A percentile compares a stretch with the other conserved stretches of the same genome.
These are phyloP conservation scores for Urtica urens DNA, from an alignment of 306 rosid genomes.

Conservation along the genomic window DNA sequence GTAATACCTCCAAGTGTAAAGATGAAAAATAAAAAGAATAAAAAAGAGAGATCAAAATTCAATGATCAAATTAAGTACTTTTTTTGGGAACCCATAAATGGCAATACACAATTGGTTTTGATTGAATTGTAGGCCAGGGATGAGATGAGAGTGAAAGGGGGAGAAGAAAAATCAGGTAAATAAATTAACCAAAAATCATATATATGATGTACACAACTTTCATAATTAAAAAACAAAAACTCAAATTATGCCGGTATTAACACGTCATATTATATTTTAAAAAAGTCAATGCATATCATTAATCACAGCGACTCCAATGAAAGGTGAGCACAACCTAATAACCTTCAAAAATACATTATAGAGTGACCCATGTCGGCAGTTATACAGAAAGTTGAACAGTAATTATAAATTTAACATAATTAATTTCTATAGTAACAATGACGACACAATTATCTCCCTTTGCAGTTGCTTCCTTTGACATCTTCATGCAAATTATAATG, in stretches of 20 bases:
- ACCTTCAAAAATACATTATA: slow-evolving; percentile 6
- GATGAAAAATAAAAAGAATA: background rate
- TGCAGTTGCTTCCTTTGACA: background rate
- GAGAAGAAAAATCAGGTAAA: background rate
- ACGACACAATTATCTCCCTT: background rate
- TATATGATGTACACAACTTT: slow-evolving; percentile 19
- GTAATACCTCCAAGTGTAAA: slow-evolving; percentile 8
- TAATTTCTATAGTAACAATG: slow-evolving; percentile 1
- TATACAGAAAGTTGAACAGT: slow-evolving; percentile 4
- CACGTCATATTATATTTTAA: slow-evolving; percentile 39
- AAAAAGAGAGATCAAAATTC: slow-evolving; percentile 18
- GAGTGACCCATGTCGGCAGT: slow-evolving; percentile 9
- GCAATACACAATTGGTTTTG: slow-evolving; percentile 17
- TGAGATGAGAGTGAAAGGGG: background rate
- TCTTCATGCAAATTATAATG: background rate
- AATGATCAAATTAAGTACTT: slow-evolving; percentile 26
- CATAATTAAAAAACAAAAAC: slow-evolving; percentile 21
- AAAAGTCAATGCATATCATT: slow-evolving; percentile 32
- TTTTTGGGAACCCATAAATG: slow-evolving; percentile 18
- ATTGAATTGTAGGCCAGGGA: background rate
- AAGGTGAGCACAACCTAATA: slow-evolving; percentile 12
- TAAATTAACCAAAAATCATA: slow-evolving; percentile 1
- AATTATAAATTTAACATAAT: background rate
- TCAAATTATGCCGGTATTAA: slow-evolving; percentile 39
- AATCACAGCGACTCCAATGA: slow-evolving; percentile 21